Evolutionary conservation across 2,329 filamentous ascomycete genomes (phyloP).

Genomic region (Nothomitra cinnamomea): DNA sequence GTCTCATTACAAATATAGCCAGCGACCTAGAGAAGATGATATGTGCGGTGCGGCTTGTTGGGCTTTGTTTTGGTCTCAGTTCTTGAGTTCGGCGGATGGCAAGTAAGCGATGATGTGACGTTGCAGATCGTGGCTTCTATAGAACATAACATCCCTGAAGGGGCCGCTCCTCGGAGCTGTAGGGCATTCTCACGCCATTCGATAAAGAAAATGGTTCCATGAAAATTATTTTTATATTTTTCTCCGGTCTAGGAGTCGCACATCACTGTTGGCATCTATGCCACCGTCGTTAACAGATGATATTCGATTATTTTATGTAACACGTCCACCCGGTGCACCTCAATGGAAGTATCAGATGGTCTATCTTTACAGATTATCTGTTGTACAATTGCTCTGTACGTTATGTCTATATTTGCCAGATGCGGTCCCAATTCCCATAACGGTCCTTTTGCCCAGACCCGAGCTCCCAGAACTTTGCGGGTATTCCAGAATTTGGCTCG

Average conservation of each 20-base stretch:
- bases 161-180: no score
- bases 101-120: slow-evolving; percentile 2
- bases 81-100: not conserved
- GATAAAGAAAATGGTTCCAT: not conserved
- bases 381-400: no score
- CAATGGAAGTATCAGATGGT: not conserved
- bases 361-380: not conserved
- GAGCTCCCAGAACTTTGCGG: slow-evolving; percentile 47
- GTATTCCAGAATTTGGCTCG: slow-evolving; percentile 45
- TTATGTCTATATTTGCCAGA: slow-evolving; percentile 35
- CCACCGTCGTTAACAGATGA: no score
- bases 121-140: not conserved
- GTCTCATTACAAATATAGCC: no score
- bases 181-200: no score
- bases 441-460: slow-evolving; percentile 42
- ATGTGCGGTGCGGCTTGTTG: no score
- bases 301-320: no score
- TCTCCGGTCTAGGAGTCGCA: no score
- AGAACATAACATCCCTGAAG: no score
- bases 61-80: not conserved
- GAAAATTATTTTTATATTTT: no score
- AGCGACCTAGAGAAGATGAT: no score
- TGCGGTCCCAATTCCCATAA: slow-evolving; percentile 42
- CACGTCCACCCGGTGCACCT: not conserved
- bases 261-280: no score